A percentile compares a stretch with the other conserved stretches of the same genome.
phyloP scores from a whole-genome alignment of 2,329 filamentous ascomycete species.

The Alternaria sp. region DNA sequence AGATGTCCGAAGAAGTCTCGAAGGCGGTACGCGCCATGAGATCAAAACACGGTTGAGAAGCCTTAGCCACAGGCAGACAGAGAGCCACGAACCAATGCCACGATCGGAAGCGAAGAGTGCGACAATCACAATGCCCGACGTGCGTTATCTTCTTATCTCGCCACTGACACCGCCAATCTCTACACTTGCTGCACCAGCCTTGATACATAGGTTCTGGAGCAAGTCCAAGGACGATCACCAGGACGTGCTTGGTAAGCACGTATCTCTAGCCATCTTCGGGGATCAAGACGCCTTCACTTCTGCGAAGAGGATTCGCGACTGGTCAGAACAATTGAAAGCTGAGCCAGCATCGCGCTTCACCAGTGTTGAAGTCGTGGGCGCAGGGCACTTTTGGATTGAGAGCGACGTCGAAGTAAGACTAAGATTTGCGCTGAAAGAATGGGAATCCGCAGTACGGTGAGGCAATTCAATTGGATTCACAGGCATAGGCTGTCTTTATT shows the following conservation, averaged over 20 bases:
- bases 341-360: slow-evolving; percentile 45
- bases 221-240: slow-evolving; percentile 18
- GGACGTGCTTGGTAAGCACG: slow-evolving; percentile 36
- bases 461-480: neutral
- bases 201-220: slow-evolving; percentile 42
- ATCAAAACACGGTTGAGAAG: slow-evolving; percentile 37
- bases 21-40: slow-evolving; percentile 49
- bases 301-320: slow-evolving; percentile 69
- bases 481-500: no score
- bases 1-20: slow-evolving; percentile 48
- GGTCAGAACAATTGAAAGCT: slow-evolving; percentile 66
- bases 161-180: slow-evolving; percentile 58
- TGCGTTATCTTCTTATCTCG: slow-evolving; percentile 58
- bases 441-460: slow-evolving; percentile 51
- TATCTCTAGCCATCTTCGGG: slow-evolving; percentile 76
- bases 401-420: slow-evolving; percentile 51
- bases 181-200: slow-evolving; percentile 42
- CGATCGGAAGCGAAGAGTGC: slow-evolving; percentile 12
- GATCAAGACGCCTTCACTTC: slow-evolving; percentile 78
- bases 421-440: slow-evolving; percentile 52
- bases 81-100: slow-evolving; percentile 12
- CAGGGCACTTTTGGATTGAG: slow-evolving; percentile 63
- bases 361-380: slow-evolving; percentile 57
- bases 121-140: slow-evolving; percentile 27
- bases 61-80: slow-evolving; percentile 35